phyloP scores from a whole-genome alignment of 805 yeast genomes.

The Millerozyma acaciae region DNA sequence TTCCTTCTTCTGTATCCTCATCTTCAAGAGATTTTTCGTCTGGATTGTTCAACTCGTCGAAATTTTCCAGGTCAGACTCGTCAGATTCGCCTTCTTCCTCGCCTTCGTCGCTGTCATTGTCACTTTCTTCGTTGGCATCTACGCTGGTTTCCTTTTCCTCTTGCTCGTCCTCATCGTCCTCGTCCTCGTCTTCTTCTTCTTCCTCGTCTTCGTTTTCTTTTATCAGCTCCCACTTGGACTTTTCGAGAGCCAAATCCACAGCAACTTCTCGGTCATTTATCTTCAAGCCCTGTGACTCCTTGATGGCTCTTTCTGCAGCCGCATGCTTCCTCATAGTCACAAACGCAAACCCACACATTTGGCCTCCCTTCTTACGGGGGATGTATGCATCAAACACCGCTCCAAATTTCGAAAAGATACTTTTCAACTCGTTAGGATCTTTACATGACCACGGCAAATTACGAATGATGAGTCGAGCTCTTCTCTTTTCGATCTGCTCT shows the following conservation, averaged over 20 bases:
- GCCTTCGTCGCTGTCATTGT: slow-evolving; percentile 17
- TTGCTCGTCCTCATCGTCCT: slow-evolving; percentile 36
- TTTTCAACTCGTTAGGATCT: slow-evolving; percentile 66
- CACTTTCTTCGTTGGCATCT: slow-evolving; percentile 28
- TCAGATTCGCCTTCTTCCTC: slow-evolving; percentile 28
- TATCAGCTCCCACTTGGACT: slow-evolving; percentile 70
- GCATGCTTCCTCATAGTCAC: slow-evolving; percentile 79
- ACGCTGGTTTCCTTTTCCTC: slow-evolving; percentile 29
- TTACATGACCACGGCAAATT: slow-evolving; percentile 96
- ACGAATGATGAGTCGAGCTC: slow-evolving; percentile 82
- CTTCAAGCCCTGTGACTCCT: slow-evolving; percentile 67
- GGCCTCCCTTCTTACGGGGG: slow-evolving; percentile 84
- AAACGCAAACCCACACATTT: slow-evolving; percentile 92
- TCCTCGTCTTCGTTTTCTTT: slow-evolving; percentile 38
- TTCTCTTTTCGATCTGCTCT: slow-evolving; percentile 63
- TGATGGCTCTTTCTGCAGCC: slow-evolving; percentile 78
- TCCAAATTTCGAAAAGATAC: slow-evolving; percentile 72
- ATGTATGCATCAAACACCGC: slow-evolving; percentile 84
- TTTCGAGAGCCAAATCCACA: slow-evolving; percentile 90
- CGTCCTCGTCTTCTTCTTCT: slow-evolving; percentile 37
- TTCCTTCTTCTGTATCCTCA: slow-evolving; percentile 33
- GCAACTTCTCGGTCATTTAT: slow-evolving; percentile 90
- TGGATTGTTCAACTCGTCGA: slow-evolving; percentile 27
- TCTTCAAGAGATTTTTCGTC: slow-evolving; percentile 28
- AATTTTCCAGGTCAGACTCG: slow-evolving; percentile 28